Conservation (phyloP, 352 stramenopile genomes). For the Pythium aristosporum region DNA sequence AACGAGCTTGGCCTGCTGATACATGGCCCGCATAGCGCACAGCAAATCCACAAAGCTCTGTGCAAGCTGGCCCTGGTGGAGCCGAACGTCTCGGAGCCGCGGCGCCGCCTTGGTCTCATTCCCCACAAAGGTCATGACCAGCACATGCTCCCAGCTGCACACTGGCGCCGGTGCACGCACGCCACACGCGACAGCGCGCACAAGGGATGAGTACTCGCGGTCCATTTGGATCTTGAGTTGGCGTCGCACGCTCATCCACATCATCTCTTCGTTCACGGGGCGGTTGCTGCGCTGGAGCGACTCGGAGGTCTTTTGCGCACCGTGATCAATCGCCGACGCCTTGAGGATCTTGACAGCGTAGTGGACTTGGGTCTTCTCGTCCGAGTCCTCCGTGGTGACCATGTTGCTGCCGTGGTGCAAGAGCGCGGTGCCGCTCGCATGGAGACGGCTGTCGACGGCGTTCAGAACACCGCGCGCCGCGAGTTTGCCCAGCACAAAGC, state of each 20-base stretch:
- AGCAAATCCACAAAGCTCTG: constrained; percentile 45
- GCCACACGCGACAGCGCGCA: constrained; percentile 31
- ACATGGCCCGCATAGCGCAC: constrained; percentile 40
- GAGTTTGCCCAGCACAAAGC: constrained; percentile 22
- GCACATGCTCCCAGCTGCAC: constrained; percentile 48
- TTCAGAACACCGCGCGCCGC: constrained; percentile 28
- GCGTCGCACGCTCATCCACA: constrained; percentile 59
- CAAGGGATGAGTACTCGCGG: constrained; percentile 47
- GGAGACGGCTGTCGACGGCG: constrained; percentile 48
- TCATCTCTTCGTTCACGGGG: constrained; percentile 41
- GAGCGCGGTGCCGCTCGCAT: constrained; percentile 46
- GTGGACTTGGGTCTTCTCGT: constrained; percentile 46
- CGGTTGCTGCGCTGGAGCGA: constrained; percentile 40
- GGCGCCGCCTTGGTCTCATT: constrained; percentile 34
- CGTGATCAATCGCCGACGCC: constrained; percentile 46
- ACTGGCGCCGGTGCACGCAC: constrained; percentile 39
- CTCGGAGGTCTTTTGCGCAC: constrained; percentile 43
- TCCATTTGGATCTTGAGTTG: constrained; percentile 58
- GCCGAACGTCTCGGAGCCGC: constrained; percentile 45
- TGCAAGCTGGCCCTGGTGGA: constrained; percentile 41
- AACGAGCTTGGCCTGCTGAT: constrained; percentile 56
- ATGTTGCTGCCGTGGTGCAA: constrained; percentile 59
- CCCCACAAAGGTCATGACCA: constrained; percentile 57
- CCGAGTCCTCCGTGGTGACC: constrained; percentile 33
- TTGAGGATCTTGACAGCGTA: constrained; percentile 82